These are phyloP conservation scores for Cryptosporidium sp. DNA, from an alignment of 169 alveolate species.

Conservation along the genomic window DNA sequence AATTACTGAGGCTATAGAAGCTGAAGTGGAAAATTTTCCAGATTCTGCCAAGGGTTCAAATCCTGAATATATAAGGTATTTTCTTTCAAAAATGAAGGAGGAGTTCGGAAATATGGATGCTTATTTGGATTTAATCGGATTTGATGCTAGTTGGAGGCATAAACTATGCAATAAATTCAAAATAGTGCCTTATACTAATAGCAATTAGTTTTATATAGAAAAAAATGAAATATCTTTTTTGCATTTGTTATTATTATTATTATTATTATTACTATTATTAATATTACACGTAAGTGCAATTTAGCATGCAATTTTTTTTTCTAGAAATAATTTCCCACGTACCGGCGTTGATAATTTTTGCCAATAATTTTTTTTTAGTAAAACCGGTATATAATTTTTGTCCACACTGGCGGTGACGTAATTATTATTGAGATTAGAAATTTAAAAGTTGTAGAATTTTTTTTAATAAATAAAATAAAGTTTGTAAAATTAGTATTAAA, in stretches of 20 bases:
- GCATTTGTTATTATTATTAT: background rate
- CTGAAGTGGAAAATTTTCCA: conserved; percentile 14
- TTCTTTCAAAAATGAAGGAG: conserved; percentile 19
- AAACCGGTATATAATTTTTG: conserved; percentile 29
- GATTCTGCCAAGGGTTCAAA: background rate
- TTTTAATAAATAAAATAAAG: background rate
- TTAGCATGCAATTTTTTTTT: background rate
- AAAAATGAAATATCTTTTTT: background rate
- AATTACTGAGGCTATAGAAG: conserved; percentile 17
- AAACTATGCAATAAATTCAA: conserved; percentile 25
- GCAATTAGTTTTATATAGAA: background rate
- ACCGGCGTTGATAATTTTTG: conserved; percentile 20
- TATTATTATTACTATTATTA: background rate
- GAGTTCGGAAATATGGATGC: conserved; percentile 48
- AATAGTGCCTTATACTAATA: background rate
- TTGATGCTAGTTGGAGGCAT: conserved; percentile 38
- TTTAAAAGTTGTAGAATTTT: background rate
- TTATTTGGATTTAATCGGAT: conserved; percentile 44
- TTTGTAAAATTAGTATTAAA: background rate
- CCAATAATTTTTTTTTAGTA: background rate
- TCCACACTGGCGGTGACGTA: conserved; percentile 63
- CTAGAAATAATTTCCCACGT: background rate
- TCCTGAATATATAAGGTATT: conserved; percentile 21
- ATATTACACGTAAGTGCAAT: background rate
- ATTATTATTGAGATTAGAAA: background rate